phyloP scores from a whole-genome alignment of 345 rosid genomes.

The Durio zibethinus region DNA sequence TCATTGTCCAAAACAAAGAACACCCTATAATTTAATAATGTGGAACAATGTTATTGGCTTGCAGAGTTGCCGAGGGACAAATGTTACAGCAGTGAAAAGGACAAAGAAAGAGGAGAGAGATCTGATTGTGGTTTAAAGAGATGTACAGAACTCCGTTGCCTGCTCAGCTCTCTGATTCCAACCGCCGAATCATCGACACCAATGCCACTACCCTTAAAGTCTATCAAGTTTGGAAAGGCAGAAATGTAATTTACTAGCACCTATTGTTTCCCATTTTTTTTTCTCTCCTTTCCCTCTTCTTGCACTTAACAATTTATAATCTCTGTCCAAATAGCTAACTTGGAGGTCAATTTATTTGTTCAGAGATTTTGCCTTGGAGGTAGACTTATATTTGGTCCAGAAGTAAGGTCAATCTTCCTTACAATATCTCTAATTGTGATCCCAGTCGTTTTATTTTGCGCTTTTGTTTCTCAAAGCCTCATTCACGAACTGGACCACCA shows the following conservation, averaged over 20 bases:
- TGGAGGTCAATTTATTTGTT: background rate
- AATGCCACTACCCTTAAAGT: conserved; percentile 29
- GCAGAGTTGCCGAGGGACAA: conserved; percentile 1
- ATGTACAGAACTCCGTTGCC: conserved; percentile 31
- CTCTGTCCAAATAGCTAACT: background rate
- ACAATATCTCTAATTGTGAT: conserved; percentile 53
- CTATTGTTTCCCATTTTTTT: no score
- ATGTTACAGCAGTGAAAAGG: background rate
- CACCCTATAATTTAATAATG: background rate
- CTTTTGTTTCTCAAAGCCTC: conserved; percentile 54
- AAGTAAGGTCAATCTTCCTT: conserved; percentile 65
- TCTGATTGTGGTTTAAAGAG: background rate
- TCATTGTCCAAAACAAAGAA: background rate
- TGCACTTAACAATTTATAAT: background rate
- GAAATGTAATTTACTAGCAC: conserved; percentile 39
- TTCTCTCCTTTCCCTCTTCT: background rate
- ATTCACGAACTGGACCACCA: conserved; percentile 40
- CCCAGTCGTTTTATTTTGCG: conserved; percentile 67
- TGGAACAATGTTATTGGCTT: background rate
- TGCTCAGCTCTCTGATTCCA: conserved; percentile 40
- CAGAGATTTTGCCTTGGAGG: conserved; percentile 78
- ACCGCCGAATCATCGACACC: conserved; percentile 30
- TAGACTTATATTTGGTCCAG: conserved; percentile 76
- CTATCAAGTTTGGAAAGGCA: conserved; percentile 66
- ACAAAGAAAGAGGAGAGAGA: background rate